phyloP scores from a whole-genome alignment of 192 early-diverging fungal species.

The Mortierella hygrophila region DNA sequence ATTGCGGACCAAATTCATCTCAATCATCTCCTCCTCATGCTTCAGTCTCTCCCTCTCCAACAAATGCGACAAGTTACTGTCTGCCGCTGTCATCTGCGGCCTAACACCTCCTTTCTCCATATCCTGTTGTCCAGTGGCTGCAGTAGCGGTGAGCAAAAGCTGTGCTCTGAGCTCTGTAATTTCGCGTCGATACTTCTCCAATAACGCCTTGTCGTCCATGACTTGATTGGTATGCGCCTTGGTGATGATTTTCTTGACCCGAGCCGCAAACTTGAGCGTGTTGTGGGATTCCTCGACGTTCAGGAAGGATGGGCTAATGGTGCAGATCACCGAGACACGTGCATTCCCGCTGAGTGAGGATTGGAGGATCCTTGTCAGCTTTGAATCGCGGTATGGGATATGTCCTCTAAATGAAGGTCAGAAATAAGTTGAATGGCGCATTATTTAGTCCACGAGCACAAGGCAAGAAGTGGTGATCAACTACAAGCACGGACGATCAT shows the following conservation, averaged over 20 bases:
- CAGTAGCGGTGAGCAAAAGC: slow-evolving; percentile 68
- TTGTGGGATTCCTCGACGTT: slow-evolving; percentile 90
- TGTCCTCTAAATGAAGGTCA: slow-evolving; percentile 62
- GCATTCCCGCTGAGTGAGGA: slow-evolving; percentile 93
- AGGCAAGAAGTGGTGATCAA: neutral
- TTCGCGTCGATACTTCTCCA: slow-evolving; percentile 86
- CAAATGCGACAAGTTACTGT: slow-evolving; percentile 51
- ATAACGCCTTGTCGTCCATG: slow-evolving; percentile 84
- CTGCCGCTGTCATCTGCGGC: slow-evolving; percentile 33
- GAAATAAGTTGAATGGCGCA: neutral
- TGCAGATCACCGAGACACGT: slow-evolving; percentile 91
- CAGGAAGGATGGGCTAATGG: slow-evolving; percentile 82
- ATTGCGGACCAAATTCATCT: slow-evolving; percentile 71
- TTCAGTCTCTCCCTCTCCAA: slow-evolving; percentile 47
- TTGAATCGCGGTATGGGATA: slow-evolving; percentile 97
- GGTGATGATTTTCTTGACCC: slow-evolving; percentile 89
- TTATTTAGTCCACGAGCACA: neutral
- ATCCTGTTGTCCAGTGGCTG: slow-evolving; percentile 49
- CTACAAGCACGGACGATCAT: neutral
- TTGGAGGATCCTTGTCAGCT: slow-evolving; percentile 94
- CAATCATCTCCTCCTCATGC: slow-evolving; percentile 67
- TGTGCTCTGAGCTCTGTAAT: slow-evolving; percentile 82
- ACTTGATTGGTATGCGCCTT: slow-evolving; percentile 85
- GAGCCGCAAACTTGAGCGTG: slow-evolving; percentile 94
- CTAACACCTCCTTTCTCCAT: slow-evolving; percentile 19